Conservation (phyloP, 768 basidiomycete genomes). For the Lactifluus echinatus region DNA sequence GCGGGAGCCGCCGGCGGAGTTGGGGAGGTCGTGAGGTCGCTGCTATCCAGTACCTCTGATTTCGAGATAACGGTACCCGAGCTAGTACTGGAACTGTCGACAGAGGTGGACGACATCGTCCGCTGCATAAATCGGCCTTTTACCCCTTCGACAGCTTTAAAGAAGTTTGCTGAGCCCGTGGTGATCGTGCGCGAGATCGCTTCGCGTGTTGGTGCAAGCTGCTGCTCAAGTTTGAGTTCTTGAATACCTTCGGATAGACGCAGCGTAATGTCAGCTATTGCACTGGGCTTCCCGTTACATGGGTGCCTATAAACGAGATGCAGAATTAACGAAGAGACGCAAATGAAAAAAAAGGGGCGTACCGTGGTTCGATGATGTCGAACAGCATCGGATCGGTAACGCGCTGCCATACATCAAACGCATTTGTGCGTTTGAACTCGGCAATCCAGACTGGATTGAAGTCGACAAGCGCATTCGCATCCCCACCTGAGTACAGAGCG, state of each 20-base stretch:
- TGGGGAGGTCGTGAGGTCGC: conserved; percentile 15
- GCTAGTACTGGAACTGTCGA: conserved; percentile 18
- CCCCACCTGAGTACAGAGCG: conserved; percentile 33
- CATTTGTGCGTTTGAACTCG: conserved; percentile 82
- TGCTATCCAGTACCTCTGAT: conserved; percentile 21
- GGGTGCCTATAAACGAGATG: conserved; percentile 56
- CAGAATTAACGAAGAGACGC: background rate
- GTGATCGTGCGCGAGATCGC: conserved; percentile 72
- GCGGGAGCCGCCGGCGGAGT: background rate
- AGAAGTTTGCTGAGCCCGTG: conserved; percentile 68
- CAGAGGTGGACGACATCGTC: conserved; percentile 20
- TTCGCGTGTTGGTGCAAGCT: conserved; percentile 88
- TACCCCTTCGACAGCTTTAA: conserved; percentile 88
- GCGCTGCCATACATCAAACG: conserved; percentile 84
- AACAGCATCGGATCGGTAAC: conserved; percentile 89
- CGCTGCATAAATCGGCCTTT: conserved; percentile 60
- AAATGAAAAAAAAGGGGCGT: conserved; percentile 18
- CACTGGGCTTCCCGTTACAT: conserved; percentile 82
- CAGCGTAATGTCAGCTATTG: conserved; percentile 85
- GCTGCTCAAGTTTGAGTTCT: conserved; percentile 87
- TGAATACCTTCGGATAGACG: conserved; percentile 90
- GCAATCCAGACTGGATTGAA: conserved; percentile 85
- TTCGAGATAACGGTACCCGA: conserved; percentile 25
- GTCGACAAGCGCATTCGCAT: conserved; percentile 55
- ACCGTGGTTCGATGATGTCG: conserved; percentile 93